Evolutionary conservation across 495 filamentous ascomycete genomes (phyloP).

Genomic region (Annulohypoxylon nitens): DNA sequence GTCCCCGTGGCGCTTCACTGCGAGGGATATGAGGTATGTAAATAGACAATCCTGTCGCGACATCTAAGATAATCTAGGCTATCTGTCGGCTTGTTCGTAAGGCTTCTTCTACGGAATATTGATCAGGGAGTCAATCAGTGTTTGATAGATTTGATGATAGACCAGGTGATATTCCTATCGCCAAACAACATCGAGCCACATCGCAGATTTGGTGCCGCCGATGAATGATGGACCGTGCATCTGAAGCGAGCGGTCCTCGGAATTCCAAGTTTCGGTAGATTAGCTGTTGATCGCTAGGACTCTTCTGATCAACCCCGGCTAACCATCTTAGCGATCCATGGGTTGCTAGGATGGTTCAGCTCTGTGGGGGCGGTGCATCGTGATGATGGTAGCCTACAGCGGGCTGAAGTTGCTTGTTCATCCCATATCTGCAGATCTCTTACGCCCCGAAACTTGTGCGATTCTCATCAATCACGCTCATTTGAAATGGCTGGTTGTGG

Average conservation of each 20-base stretch:
- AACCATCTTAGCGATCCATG: background rate
- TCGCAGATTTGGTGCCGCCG: background rate
- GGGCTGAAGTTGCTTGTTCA: slow-evolving; percentile 7
- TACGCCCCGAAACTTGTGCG: background rate
- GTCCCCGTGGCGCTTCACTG: slow-evolving; percentile 17
- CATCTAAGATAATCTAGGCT: slow-evolving; percentile 13
- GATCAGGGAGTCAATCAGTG: background rate
- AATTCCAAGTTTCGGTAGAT: background rate
- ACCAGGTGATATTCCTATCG: background rate
- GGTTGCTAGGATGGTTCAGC: slow-evolving; percentile 32
- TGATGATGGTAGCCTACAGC: slow-evolving; percentile 18
- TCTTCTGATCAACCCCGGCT: slow-evolving; percentile 16
- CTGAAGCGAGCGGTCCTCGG: background rate
- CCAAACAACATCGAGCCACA: slow-evolving; percentile 1
- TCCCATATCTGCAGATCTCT: slow-evolving; percentile 8
- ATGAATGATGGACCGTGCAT: background rate
- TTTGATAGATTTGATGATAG: background rate
- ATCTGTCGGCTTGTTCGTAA: background rate
- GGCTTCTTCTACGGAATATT: slow-evolving; percentile 14
- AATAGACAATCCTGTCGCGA: slow-evolving; percentile 17
- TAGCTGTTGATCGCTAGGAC: background rate
- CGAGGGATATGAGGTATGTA: slow-evolving; percentile 3
- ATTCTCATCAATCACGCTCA: background rate
- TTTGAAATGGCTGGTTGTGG: background rate
- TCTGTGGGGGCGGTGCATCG: slow-evolving; percentile 30